These are phyloP conservation scores for Saksenaea vasiformis DNA, from an alignment of 371 early-diverging fungal genomes.

Conservation along the genomic window DNA sequence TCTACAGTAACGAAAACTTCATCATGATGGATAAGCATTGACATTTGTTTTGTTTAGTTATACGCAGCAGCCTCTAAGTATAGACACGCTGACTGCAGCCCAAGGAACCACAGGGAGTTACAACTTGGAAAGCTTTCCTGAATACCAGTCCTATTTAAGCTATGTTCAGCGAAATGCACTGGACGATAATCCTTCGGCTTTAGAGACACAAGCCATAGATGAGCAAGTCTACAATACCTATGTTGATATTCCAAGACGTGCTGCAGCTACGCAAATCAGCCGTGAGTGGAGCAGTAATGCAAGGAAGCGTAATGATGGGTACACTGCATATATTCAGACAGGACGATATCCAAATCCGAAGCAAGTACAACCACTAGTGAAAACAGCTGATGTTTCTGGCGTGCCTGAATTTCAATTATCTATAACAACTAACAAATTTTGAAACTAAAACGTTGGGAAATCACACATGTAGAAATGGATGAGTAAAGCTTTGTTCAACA, in stretches of 20 bases:
- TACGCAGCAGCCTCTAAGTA: conserved; percentile 51
- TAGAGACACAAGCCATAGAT: conserved; percentile 40
- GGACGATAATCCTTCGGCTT: conserved; percentile 32
- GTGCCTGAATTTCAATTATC: no score
- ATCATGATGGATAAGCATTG: neutral
- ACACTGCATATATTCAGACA: conserved; percentile 43
- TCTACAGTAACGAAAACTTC: conserved; percentile 42
- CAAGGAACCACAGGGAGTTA: conserved; percentile 21
- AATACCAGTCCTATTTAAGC: conserved; percentile 50
- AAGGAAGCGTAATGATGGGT: conserved; percentile 50
- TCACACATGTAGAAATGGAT: no score
- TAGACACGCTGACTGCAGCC: conserved; percentile 34
- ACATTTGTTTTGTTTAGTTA: conserved; percentile 35
- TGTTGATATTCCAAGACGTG: conserved; percentile 50
- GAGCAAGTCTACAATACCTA: conserved; percentile 51
- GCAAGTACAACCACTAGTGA: no score
- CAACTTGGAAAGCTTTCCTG: conserved; percentile 36
- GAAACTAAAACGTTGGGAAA: no score
- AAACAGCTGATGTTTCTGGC: no score
- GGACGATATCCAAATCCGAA: conserved; percentile 33
- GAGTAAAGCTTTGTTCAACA: no score
- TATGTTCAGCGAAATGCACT: conserved; percentile 45
- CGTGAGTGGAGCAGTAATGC: conserved; percentile 41
- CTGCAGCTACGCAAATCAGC: conserved; percentile 42
- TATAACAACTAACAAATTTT: no score